Evolutionary conservation across 2,329 filamentous ascomycete species (phyloP).

Genomic region (Diaporthe velutina): DNA sequence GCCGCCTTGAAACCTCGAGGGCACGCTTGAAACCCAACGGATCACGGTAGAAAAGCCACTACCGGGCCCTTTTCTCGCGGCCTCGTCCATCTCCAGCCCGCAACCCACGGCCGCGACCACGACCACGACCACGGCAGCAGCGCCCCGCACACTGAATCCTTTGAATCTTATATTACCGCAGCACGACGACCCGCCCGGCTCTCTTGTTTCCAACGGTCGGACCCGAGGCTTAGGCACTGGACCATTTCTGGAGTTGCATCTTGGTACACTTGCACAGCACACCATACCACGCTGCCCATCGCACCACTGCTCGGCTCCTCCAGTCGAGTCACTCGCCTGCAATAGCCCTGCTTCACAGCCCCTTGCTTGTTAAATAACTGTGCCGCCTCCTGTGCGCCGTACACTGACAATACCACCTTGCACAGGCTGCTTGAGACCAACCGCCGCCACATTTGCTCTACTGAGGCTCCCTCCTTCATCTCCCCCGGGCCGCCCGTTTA

Average conservation of each 20-base stretch:
- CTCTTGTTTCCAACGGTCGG: conserved; percentile 26
- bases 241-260: conserved; percentile 12
- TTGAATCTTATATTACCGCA: conserved; percentile 25
- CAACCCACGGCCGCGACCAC: conserved; percentile 23
- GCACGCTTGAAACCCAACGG: conserved; percentile 29
- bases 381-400: conserved; percentile 36
- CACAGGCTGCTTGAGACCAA: conserved; percentile 46
- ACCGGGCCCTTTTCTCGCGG: conserved; percentile 28
- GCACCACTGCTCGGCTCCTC: conserved; percentile 26
- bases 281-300: conserved; percentile 24
- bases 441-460: conserved; percentile 42
- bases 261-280: conserved; percentile 34
- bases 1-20: conserved; percentile 38
- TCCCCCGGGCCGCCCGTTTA: conserved; percentile 32
- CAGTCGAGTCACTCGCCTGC: conserved; percentile 29
- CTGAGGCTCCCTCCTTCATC: conserved; percentile 28
- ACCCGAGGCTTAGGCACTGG: conserved; percentile 7
- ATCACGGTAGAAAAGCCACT: conserved; percentile 28
- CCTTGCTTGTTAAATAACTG: conserved; percentile 29
- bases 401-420: conserved; percentile 47
- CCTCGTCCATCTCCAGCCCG: conserved; percentile 31
- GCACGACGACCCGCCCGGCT: conserved; percentile 17
- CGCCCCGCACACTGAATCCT: conserved; percentile 25
- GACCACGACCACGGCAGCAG: conserved; percentile 18
- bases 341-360: conserved; percentile 35